phyloP scores from a whole-genome alignment of 2,329 filamentous ascomycete genomes.

The Colletotrichum sp. region DNA sequence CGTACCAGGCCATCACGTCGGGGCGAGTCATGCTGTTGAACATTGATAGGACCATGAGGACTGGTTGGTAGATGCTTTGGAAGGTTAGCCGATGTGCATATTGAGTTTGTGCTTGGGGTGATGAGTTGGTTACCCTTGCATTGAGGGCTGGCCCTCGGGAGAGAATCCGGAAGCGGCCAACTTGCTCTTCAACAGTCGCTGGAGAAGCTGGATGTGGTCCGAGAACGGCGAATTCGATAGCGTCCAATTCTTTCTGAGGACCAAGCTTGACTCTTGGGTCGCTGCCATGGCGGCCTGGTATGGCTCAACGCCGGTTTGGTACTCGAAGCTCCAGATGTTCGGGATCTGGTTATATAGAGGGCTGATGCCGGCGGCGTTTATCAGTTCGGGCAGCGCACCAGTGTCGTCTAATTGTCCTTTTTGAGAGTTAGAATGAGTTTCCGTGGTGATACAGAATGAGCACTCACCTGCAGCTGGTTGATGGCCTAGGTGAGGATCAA shows the following conservation, averaged over 20 bases:
- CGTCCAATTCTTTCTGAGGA: constrained; percentile 28
- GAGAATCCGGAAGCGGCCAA: constrained; percentile 19
- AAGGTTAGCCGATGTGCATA: background rate
- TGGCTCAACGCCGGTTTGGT: constrained; percentile 33
- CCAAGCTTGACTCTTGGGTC: constrained; percentile 23
- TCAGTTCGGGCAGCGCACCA: background rate
- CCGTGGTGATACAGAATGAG: accelerated
- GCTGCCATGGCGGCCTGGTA: constrained; percentile 30
- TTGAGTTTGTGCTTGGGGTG: too few relatives aligned
- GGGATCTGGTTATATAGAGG: constrained; percentile 30
- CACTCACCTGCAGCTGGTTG: background rate
- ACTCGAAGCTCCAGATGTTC: constrained; percentile 33
- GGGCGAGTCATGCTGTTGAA: constrained; percentile 39
- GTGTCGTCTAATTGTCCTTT: background rate
- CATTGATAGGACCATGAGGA: constrained; percentile 34
- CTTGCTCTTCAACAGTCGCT: constrained; percentile 29
- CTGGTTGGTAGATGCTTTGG: constrained; percentile 27
- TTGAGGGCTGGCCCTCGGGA: background rate
- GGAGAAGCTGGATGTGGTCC: constrained; percentile 32
- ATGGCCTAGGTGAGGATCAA: background rate
- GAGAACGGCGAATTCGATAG: constrained; percentile 35
- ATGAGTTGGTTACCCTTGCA: background rate
- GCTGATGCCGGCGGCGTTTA: constrained; percentile 8
- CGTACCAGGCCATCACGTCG: constrained; percentile 42
- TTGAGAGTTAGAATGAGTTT: background rate